These are phyloP conservation scores for Pseudozyma pruni DNA, from an alignment of 1,284 basidiomycete genomes.

Conservation along the genomic window DNA sequence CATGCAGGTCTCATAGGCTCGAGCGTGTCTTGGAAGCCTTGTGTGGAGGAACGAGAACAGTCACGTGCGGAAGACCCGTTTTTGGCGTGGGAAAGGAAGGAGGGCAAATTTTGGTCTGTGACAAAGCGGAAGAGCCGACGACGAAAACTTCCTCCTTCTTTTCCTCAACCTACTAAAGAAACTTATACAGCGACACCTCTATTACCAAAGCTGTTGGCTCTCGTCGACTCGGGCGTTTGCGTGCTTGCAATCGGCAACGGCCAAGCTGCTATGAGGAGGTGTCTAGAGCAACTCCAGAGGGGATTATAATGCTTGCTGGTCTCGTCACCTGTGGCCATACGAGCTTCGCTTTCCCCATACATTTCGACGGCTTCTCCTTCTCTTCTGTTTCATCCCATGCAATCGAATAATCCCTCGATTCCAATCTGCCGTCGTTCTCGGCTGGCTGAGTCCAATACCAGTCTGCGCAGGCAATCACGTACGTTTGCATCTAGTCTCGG, in stretches of 20 bases:
- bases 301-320: slow-evolving; percentile 53
- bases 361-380: slow-evolving; percentile 3
- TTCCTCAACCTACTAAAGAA: slow-evolving; percentile 53
- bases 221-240: slow-evolving; percentile 43
- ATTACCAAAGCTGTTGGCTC: slow-evolving; percentile 50
- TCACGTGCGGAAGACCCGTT: slow-evolving; percentile 28
- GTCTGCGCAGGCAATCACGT: no score
- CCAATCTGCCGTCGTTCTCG: not conserved
- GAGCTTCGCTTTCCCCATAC: slow-evolving; percentile 55
- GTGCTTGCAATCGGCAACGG: slow-evolving; percentile 40
- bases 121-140: slow-evolving; percentile 6
- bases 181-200: slow-evolving; percentile 31
- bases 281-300: slow-evolving; percentile 32
- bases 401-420: not conserved
- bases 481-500: no score
- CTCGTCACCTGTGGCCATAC: slow-evolving; percentile 29
- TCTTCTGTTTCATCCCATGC: not conserved
- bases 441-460: no score
- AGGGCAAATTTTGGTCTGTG: not conserved
- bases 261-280: slow-evolving; percentile 44
- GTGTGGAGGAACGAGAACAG: not conserved
- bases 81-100: not conserved
- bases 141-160: slow-evolving; percentile 16
- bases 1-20: not conserved
- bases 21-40: not conserved